Base-by-base conservation (phyloP, 148 eudicot species). In the Suaeda aralocaspica region DNA sequence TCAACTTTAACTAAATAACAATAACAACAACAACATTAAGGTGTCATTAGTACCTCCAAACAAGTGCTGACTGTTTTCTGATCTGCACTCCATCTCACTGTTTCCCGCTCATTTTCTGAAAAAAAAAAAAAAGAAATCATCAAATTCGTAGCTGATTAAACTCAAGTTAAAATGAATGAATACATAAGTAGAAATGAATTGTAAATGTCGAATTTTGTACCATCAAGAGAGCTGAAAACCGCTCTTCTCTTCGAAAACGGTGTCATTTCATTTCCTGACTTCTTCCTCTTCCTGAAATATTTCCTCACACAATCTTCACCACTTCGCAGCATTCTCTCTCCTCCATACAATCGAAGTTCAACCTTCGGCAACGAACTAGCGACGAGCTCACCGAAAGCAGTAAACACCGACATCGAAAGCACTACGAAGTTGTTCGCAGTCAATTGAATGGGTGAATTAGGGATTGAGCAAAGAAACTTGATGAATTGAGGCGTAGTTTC, bases 261-360 rank as follows among this genome's bases (percentile, higher is more conserved):
- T 19, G 72, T n/a, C 51, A 41, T 61, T 22, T 59, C 85, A 66
- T 66, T 29, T 22, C 52, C 58, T 1, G 31, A 4, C 33, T 72
- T 77, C 86, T 77, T 83, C 80, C 90, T 72, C 78, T 79, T 88
- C 78, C 86, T 77, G 56, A n/a, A 71, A 78, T 79, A 83, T 78
- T 80, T 82, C 46, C 77, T 67, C 65, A 58, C 77, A 26, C 73
- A 69, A 48, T 68, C 67, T 1, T 77, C 78, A 53, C 33, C 49
- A 8, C 76, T 70, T 7, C 67, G 67, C 61, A 68, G 50, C 57
- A 57, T 41, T 72, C 66, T 69, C 72, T 55, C 60, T 21, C 7
- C 74, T 30, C 65, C 59, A 15, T 13, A 25, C 26, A 25, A 55
- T 18, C 66, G 72, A 22, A 74, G 28, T 80, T 69, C 77, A 11